A percentile compares a stretch with the other conserved stretches of the same genome.
Conservation (phyloP, 139 green algal genomes). For the Closterium sp. region DNA sequence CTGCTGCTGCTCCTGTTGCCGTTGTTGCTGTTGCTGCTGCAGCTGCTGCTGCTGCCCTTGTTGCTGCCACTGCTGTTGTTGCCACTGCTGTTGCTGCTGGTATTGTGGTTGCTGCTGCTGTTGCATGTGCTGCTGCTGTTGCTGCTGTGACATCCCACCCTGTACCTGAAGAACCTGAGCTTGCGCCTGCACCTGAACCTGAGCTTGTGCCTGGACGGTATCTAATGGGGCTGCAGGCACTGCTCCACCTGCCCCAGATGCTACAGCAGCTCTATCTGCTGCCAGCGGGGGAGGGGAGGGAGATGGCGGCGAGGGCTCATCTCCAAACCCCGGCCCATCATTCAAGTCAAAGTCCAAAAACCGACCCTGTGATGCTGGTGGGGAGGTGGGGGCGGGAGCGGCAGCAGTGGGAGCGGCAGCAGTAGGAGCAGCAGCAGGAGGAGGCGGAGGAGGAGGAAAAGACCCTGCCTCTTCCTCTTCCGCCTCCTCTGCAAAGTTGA, state of each 20-base stretch:
- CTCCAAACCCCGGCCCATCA: not conserved
- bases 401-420: not conserved
- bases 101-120: too few relatives aligned
- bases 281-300: not conserved
- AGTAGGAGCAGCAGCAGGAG: not conserved
- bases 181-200: too few relatives aligned
- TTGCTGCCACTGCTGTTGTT: not conserved
- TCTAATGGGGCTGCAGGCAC: not conserved
- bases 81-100: too few relatives aligned
- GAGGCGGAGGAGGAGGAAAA: not conserved
- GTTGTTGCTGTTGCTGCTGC: not conserved
- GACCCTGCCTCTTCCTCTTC: not conserved
- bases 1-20: not conserved
- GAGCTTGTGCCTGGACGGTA: too few relatives aligned
- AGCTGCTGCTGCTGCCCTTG: not conserved
- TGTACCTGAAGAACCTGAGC: too few relatives aligned
- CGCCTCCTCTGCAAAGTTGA: not conserved
- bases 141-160: too few relatives aligned
- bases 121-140: too few relatives aligned
- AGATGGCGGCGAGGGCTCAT: not conserved
- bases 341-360: not conserved
- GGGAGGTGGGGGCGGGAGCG: not conserved
- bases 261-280: not conserved
- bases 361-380: not conserved
- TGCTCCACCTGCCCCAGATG: not conserved